phyloP scores from a whole-genome alignment of 371 early-diverging fungal genomes.

The Syncephalis fuscata region DNA sequence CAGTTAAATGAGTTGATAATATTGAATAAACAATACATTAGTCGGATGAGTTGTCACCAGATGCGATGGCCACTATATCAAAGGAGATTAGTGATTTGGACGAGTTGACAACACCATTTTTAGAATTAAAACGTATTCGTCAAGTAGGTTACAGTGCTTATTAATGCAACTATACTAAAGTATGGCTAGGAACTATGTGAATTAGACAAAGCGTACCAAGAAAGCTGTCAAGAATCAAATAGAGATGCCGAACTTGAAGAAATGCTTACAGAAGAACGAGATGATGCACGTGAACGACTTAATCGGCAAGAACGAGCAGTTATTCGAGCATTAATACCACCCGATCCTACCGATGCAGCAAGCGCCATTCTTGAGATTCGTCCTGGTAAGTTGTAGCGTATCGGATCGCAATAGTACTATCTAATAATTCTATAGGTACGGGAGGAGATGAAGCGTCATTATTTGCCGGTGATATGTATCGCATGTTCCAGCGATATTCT shows the following conservation, averaged over 20 bases:
- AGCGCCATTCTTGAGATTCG: constrained; percentile 66
- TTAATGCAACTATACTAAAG: not conserved
- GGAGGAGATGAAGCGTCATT: constrained; percentile 76
- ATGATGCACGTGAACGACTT: constrained; percentile 12
- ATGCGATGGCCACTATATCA: constrained; percentile 14
- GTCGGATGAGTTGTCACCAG: constrained; percentile 6
- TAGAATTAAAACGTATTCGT: constrained; percentile 10
- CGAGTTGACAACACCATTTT: constrained; percentile 11
- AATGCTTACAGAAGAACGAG: constrained; percentile 33
- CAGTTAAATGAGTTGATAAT: no score
- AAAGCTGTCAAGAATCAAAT: not conserved
- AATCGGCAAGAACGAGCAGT: constrained; percentile 23
- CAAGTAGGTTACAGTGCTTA: not conserved
- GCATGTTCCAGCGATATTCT: constrained; percentile 63
- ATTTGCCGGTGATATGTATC: constrained; percentile 51
- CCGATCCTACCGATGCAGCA: constrained; percentile 46
- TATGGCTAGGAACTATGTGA: constrained; percentile 16
- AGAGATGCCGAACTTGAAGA: constrained; percentile 27
- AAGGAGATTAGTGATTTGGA: constrained; percentile 17
- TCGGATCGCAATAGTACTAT: not conserved
- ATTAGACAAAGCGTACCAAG: constrained; percentile 11
- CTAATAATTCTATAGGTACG: constrained; percentile 20
- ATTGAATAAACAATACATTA: no score
- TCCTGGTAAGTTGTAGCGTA: constrained; percentile 19
- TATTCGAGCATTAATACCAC: constrained; percentile 30